Evolutionary conservation across 306 rosid genomes (phyloP), one percentile per base, ranked within the genome.

Genomic region (Prunus dulcis): DNA sequence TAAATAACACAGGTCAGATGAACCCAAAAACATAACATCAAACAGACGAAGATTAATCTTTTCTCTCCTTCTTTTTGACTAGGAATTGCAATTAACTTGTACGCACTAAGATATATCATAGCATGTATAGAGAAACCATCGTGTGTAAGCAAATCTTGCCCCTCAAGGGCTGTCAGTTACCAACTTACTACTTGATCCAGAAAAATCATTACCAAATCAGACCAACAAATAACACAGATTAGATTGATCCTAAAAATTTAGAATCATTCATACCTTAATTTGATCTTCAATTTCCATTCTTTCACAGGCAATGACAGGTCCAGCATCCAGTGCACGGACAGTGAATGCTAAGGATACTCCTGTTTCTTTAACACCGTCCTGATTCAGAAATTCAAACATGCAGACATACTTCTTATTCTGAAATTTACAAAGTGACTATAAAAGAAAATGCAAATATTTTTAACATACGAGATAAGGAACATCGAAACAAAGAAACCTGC

Each of bases 341-440:
- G 98, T 94, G 82, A 86, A 94, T 75, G 95, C 97, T 67, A 92
- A 83, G n/a, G 97, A 90, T 38, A 94, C 95, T 64, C 98, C 97
- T 9, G 95, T 92, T 82, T 94, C 88, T 72, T 81, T 88, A 67
- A 89, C 92, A 47, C 98, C 98, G 62, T 94, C 97, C 98, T 94
- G 76, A 69, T 20, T 41, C 15, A 75, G 41, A 79, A 63, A 75
- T 32, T 64, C 46, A 63, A 20, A 78, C 3, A 46, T 18, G 66
- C 15, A 28, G 13, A 60, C 1, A 20, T 3, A 38, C 15, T 84
- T 87, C 89, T 86, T 62, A 57, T 10, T 47, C 12, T 76, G 65
- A 79, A 58, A 69, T 28, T 53, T 77, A 30, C 43, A 41, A 34
- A 23, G 34, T 45, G 62, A 57, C 15, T 30, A 30, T 20, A 58